Conservation (phyloP, 805 yeast species). For the Candida silvicultrix region DNA sequence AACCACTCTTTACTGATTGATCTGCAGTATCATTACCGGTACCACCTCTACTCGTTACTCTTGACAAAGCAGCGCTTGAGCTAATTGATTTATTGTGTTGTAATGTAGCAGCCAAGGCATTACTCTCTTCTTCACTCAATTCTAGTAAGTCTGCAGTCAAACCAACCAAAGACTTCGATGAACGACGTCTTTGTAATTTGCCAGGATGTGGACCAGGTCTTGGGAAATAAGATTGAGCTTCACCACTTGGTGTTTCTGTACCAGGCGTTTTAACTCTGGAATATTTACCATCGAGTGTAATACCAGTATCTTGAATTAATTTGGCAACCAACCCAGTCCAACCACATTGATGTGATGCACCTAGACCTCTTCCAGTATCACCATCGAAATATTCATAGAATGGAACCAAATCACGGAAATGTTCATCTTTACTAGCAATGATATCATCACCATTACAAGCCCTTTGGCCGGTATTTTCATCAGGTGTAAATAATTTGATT, state of each 20-base stretch:
- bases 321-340: constrained; percentile 95
- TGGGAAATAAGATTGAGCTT: constrained; percentile 19
- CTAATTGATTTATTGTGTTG: constrained; percentile 8
- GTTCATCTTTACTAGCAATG: constrained; percentile 54
- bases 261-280: constrained; percentile 31
- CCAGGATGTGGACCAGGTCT: constrained; percentile 41
- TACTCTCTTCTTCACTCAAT: constrained; percentile 54
- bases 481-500: constrained; percentile 68
- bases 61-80: constrained; percentile 15
- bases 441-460: constrained; percentile 75
- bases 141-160: constrained; percentile 64
- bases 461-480: constrained; percentile 54
- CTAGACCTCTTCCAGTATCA: constrained; percentile 90
- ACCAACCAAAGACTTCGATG: constrained; percentile 68
- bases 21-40: constrained; percentile 5
- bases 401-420: constrained; percentile 69
- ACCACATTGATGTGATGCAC: constrained; percentile 92
- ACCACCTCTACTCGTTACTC: constrained; percentile 12
- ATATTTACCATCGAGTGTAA: constrained; percentile 36
- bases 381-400: constrained; percentile 91
- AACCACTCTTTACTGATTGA: constrained; percentile 5
- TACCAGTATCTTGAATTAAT: constrained; percentile 85
- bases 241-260: neutral
- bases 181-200: constrained; percentile 54
- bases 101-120: constrained; percentile 18